Conservation (phyloP, 495 filamentous ascomycete genomes). For the Cetradonia linearis region DNA sequence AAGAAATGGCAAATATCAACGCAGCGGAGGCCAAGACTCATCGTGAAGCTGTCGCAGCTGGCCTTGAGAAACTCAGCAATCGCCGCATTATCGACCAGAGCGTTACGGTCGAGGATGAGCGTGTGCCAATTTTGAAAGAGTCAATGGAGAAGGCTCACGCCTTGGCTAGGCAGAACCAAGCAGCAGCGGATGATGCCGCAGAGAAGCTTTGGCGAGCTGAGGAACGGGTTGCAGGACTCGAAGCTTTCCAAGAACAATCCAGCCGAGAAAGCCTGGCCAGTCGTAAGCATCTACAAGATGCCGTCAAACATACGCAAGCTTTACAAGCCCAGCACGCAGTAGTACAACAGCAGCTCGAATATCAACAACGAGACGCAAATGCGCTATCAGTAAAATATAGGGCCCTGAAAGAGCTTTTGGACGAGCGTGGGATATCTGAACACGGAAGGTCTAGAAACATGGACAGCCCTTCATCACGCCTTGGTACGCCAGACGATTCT, state of each 20-base stretch:
- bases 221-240: constrained; percentile 88
- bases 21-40: constrained; percentile 81
- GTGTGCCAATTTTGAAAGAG: constrained; percentile 64
- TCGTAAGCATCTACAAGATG: constrained; percentile 75
- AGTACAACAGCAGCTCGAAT: constrained; percentile 64
- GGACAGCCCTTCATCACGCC: constrained; percentile 63
- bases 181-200: constrained; percentile 76
- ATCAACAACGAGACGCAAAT: constrained; percentile 78
- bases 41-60: constrained; percentile 69
- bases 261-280: constrained; percentile 84
- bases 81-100: constrained; percentile 41
- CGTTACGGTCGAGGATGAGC: constrained; percentile 54
- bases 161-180: constrained; percentile 75
- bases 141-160: constrained; percentile 69
- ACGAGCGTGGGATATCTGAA: constrained; percentile 67
- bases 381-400: constrained; percentile 83
- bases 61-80: constrained; percentile 60
- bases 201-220: constrained; percentile 88
- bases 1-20: constrained; percentile 82
- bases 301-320: constrained; percentile 66
- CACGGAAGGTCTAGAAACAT: constrained; percentile 45
- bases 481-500: constrained; percentile 65
- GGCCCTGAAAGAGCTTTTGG: constrained; percentile 83
- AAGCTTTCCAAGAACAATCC: constrained; percentile 93
- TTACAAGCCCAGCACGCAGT: constrained; percentile 69